A percentile compares a stretch with the other conserved stretches of the same genome.
phyloP scores from a whole-genome alignment of 2,329 filamentous ascomycete species.

The Atkinsonella texensis region DNA sequence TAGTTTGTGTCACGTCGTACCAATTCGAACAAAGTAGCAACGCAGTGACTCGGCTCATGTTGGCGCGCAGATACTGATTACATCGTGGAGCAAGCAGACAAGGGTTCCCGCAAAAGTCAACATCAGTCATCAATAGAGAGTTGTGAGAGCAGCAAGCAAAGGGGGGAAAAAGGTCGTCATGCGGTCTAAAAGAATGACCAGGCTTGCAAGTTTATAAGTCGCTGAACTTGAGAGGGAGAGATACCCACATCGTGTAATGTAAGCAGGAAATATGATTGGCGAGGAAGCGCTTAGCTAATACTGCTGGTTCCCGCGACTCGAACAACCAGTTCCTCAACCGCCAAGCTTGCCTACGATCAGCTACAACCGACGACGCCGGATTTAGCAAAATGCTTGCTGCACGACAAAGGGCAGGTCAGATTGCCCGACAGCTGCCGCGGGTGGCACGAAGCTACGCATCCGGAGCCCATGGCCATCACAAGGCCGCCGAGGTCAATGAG shows the following conservation, averaged over 20 bases:
- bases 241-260: not conserved
- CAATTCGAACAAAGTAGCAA: not conserved
- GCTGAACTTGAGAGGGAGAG: not conserved
- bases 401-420: constrained; percentile 31
- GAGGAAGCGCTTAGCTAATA: constrained; percentile 16
- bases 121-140: not conserved
- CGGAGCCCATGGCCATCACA: constrained; percentile 35
- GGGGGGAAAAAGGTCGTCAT: not conserved
- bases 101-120: too few species aligned
- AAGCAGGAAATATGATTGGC: constrained; percentile 12
- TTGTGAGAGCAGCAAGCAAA: not conserved
- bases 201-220: not conserved
- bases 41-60: not conserved
- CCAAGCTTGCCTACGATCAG: constrained; percentile 13
- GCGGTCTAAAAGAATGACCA: not conserved
- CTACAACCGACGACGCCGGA: constrained; percentile 21
- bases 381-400: constrained; percentile 27
- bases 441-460: constrained; percentile 41
- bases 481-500: constrained; percentile 38
- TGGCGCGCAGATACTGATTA: not conserved
- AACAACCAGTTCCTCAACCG: constrained; percentile 15
- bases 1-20: not conserved
- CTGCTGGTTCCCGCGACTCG: constrained; percentile 11
- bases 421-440: constrained; percentile 25
- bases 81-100: not conserved